Evolutionary conservation across 1,284 basidiomycete species (phyloP).

Genomic region (Anthracocystis walkeri): DNA sequence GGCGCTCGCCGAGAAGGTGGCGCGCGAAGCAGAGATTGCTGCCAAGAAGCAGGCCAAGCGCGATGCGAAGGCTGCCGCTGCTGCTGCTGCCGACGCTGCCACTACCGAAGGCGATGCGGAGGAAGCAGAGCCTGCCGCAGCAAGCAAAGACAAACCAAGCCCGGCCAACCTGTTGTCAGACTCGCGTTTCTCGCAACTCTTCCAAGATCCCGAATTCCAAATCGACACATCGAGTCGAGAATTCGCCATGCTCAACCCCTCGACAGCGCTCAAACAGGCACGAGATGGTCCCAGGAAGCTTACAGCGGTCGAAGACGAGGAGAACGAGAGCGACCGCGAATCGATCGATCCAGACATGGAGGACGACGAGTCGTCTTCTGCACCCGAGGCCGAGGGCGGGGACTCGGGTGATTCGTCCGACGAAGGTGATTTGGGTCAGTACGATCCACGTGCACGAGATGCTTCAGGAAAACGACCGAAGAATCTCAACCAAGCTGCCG

Average conservation of each 20-base stretch:
- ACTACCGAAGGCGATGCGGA: constrained; percentile 58
- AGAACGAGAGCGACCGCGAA: constrained; percentile 82
- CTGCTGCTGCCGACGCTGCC: constrained; percentile 19
- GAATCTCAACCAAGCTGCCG: constrained; percentile 70
- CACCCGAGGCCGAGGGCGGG: constrained; percentile 5
- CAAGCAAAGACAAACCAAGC: constrained; percentile 53
- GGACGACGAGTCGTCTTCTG: constrained; percentile 25
- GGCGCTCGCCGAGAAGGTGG: constrained; percentile 85
- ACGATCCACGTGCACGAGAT: constrained; percentile 53
- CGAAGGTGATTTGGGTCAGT: constrained; percentile 54
- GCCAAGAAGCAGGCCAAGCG: constrained; percentile 71
- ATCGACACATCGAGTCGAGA: constrained; percentile 90
- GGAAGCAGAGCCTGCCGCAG: constrained; percentile 70
- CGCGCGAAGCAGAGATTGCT: constrained; percentile 78
- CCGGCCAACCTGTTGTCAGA: constrained; percentile 77
- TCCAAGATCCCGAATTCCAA: constrained; percentile 92
- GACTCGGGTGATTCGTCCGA: constrained; percentile 71
- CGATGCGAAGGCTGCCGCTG: constrained; percentile 26
- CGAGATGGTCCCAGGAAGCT: constrained; percentile 67
- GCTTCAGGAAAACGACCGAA: constrained; percentile 69
- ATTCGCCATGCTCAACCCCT: constrained; percentile 91
- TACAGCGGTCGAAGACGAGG: constrained; percentile 89
- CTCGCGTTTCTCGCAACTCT: constrained; percentile 89
- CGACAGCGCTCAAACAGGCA: constrained; percentile 71
- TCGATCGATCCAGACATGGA: constrained; percentile 73